A percentile compares a stretch with the other conserved stretches of the same genome.
Conservation (phyloP, 768 basidiomycete genomes). For the Termitomyces sp. region DNA sequence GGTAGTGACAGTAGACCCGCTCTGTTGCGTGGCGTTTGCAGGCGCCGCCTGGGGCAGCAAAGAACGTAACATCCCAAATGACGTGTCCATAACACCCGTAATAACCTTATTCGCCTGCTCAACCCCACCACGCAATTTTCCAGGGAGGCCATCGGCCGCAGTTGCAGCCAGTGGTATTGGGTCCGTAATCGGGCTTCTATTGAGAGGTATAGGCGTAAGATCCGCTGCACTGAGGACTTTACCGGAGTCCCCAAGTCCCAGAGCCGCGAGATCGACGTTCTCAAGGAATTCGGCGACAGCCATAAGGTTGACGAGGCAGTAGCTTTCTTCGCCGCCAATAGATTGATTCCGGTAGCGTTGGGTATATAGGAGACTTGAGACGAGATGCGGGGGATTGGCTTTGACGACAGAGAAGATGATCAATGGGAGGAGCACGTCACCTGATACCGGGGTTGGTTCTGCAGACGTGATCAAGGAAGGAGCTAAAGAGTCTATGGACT, state of each 20-base stretch:
- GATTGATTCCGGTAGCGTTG: conserved; percentile 53
- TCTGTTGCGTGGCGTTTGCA: not conserved
- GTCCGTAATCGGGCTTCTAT: conserved; percentile 43
- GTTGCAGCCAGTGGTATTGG: conserved; percentile 38
- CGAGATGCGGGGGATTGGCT: conserved; percentile 78
- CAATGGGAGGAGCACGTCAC: conserved; percentile 87
- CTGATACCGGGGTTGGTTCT: conserved; percentile 55
- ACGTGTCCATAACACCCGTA: conserved; percentile 84
- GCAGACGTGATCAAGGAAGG: conserved; percentile 10
- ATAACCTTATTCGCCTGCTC: conserved; percentile 83
- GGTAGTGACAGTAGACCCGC: not conserved
- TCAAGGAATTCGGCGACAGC: conserved; percentile 96
- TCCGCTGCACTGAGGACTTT: conserved; percentile 65
- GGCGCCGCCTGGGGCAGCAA: conserved; percentile 49
- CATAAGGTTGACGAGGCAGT: conserved; percentile 90
- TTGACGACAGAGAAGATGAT: conserved; percentile 95
- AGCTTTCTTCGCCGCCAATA: conserved; percentile 79
- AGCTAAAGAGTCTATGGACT: not conserved
- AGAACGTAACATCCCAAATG: conserved; percentile 81
- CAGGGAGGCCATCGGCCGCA: conserved; percentile 39
- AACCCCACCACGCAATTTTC: conserved; percentile 62
- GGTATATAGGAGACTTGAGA: conserved; percentile 64
- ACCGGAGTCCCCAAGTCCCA: conserved; percentile 57
- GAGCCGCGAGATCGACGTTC: conserved; percentile 77
- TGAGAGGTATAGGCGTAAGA: conserved; percentile 74